Evolutionary conservation across 345 rosid species (phyloP).

Genomic region (Eucalyptus cloeziana): DNA sequence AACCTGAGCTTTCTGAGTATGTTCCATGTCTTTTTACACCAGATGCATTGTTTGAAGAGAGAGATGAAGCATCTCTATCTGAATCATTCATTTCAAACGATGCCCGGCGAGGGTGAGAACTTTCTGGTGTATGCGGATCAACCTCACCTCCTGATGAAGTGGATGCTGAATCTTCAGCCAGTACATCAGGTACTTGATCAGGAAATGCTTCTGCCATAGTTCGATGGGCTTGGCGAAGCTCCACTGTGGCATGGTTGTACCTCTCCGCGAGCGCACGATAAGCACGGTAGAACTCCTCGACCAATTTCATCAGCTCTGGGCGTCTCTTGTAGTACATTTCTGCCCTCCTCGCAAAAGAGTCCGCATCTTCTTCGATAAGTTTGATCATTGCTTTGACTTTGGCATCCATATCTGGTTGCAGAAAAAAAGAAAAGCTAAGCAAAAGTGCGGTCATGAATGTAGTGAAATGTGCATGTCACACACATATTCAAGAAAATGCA

Average conservation of each 20-base stretch:
- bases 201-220: conserved; percentile 93
- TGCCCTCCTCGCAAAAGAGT: conserved; percentile 98
- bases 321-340: conserved; percentile 99
- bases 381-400: conserved; percentile 93
- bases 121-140: conserved; percentile 74
- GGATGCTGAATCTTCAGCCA: conserved; percentile 51
- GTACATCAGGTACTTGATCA: conserved; percentile 56
- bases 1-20: conserved; percentile 3
- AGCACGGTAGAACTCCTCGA: conserved; percentile 96
- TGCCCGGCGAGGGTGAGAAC: conserved; percentile 27
- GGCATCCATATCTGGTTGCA: conserved; percentile 71
- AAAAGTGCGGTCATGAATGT: neutral
- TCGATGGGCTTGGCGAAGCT: conserved; percentile 82
- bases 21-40: conserved; percentile 1
- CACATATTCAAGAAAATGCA: neutral
- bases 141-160: conserved; percentile 29
- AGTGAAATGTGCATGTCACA: neutral
- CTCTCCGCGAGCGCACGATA: conserved; percentile 97
- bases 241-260: conserved; percentile 87
- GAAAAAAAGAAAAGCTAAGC: neutral
- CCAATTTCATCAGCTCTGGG: conserved; percentile 93
- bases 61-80: conserved; percentile 14
- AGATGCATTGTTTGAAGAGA: conserved; percentile 14
- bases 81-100: conserved; percentile 29
- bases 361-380: conserved; percentile 97